Evolutionary conservation across 441 rosid species (phyloP).

Genomic region (Jatropha podagrica): DNA sequence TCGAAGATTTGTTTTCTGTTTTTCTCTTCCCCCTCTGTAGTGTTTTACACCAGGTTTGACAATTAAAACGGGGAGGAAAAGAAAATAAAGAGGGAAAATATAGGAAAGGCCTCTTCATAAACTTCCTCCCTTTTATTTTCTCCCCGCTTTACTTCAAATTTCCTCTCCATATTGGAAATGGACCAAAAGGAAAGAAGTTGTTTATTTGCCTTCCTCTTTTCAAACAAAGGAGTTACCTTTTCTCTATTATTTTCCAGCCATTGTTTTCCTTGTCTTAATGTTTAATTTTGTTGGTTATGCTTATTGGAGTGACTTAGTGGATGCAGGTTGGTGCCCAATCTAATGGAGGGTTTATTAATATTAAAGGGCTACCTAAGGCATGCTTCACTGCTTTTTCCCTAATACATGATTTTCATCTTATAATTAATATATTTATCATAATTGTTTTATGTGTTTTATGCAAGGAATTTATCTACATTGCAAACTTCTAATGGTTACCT

Average conservation of each 20-base stretch:
- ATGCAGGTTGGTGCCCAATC: slow-evolving; percentile 8
- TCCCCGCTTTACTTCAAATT: no score
- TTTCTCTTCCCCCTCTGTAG: neutral
- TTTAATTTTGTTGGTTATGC: neutral
- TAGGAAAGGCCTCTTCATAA: no score
- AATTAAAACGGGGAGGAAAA: no score
- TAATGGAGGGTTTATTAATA: slow-evolving; percentile 13
- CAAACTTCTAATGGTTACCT: neutral
- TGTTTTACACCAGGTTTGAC: neutral
- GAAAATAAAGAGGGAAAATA: no score
- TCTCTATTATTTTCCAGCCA: no score
- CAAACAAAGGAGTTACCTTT: no score
- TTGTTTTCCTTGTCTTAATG: neutral
- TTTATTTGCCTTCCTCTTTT: no score
- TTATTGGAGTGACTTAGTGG: neutral
- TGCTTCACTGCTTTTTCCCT: neutral
- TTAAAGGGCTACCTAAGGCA: slow-evolving; percentile 25
- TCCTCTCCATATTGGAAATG: no score
- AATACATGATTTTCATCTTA: neutral
- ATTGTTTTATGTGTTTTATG: neutral
- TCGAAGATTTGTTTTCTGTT: neutral
- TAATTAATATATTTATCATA: no score
- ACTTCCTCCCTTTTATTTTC: no score
- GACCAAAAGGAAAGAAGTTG: no score
- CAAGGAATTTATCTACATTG: neutral